Evolutionary conservation across 768 basidiomycete genomes (phyloP), one percentile per base, ranked within the genome.

Genomic region (Tricholoma sp.): DNA sequence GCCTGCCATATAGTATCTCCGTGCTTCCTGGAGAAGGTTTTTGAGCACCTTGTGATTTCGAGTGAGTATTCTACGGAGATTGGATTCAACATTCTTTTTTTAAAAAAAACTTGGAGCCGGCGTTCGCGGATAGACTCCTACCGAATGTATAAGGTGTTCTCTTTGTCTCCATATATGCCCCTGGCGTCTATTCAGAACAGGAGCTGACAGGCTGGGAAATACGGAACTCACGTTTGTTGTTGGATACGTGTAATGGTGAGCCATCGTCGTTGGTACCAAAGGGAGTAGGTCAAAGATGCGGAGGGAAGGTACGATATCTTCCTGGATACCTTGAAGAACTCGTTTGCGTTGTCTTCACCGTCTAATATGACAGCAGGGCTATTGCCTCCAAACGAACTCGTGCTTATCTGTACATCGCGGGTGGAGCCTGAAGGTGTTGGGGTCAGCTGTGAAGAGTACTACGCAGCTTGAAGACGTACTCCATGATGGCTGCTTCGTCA

Each of bases 401-500:
- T 83, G 61, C 71, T 78, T 45, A 84, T 71, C 31, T 80, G 69
- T 33, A 85, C 71, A 48, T 74, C 73, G 34, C 79, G 78, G 24
- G 77, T 75, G 50, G 71, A 69, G 50, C 66, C 78, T 78, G 24
- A 15, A 42, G 11, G 2, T 12, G 61, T 29, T 57, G 45, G 2
- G 18, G 49, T 41, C 24, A 28, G 33, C 6, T 6, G 18, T 20
- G 39, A 41, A n/a, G 32, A 31, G 47, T n/a, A 15, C 29, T 31
- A 31, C 15, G 52, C 7, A 34, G 3, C 12, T 7, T n/a, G n/a
- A 45, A 28, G 63, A 63, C 80, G 56, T 54, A 79, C 81, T 70
- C 80, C 81, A 85, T 13, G 77, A 69, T 11, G 80, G 79, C 33
- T 81, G 78, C 47, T 73, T 74, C n/a, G 81, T 78, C 0, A 85